These are phyloP conservation scores for Syzygium grande DNA, from an alignment of 345 rosid species.

Conservation along the genomic window DNA sequence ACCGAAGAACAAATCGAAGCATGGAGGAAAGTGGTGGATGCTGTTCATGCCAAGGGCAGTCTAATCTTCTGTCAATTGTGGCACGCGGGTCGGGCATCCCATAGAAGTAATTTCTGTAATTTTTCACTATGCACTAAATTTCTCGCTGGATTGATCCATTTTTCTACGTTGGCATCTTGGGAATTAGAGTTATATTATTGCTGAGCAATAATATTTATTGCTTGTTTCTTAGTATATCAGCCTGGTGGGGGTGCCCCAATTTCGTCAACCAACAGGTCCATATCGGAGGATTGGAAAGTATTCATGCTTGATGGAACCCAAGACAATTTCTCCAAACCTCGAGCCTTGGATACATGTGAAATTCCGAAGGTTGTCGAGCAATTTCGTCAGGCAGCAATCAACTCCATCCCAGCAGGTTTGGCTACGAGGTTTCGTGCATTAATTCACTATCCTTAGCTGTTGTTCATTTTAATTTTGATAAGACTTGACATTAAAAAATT, in stretches of 20 bases:
- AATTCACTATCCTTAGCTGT: neutral
- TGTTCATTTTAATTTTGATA: neutral
- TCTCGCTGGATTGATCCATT: neutral
- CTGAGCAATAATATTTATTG: neutral
- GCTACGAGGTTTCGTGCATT: neutral
- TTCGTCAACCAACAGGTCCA: neutral
- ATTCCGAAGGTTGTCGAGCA: neutral
- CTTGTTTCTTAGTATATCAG: neutral
- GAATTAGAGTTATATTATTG: neutral
- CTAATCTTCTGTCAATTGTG: constrained; percentile 14
- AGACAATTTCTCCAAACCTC: neutral
- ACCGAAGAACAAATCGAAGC: constrained; percentile 12
- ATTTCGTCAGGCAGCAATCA: neutral
- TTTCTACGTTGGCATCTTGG: neutral
- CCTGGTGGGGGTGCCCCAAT: neutral
- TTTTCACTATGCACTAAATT: neutral
- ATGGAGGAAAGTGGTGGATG: constrained; percentile 14
- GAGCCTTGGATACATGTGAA: neutral
- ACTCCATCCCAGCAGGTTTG: neutral
- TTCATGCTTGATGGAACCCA: neutral
- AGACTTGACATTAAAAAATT: neutral
- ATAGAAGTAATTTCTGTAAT: neutral
- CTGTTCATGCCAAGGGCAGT: constrained; percentile 18
- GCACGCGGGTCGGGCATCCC: constrained; percentile 15
- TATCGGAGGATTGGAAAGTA: neutral